phyloP scores from a whole-genome alignment of 1,284 basidiomycete genomes.

The Trichosporon asahii region DNA sequence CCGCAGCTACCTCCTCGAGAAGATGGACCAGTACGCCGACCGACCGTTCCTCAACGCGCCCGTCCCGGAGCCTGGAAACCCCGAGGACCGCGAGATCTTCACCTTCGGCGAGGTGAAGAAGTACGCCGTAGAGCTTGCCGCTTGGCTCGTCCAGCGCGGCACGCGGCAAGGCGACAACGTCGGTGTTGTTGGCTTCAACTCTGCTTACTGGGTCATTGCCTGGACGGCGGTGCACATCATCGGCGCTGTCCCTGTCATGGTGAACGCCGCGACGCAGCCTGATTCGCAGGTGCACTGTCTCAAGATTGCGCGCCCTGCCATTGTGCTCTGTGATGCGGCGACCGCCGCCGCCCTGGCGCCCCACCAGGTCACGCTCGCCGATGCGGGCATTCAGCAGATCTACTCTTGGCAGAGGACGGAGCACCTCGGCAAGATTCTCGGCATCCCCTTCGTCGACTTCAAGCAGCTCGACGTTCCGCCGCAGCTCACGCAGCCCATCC shows the following conservation, averaged over 20 bases:
- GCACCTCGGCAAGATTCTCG: conserved; percentile 14
- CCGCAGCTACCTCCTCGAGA: conserved; percentile 33
- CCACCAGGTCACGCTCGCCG: not conserved
- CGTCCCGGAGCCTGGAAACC: conserved; percentile 1
- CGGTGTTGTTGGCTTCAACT: conserved; percentile 42
- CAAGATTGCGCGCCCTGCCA: conserved; percentile 28
- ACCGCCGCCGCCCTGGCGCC: conserved; percentile 13
- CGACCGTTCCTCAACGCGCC: conserved; percentile 41
- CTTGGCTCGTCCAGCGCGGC: conserved; percentile 37
- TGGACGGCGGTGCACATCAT: conserved; percentile 43
- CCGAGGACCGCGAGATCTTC: conserved; percentile 22
- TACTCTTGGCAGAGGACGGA: conserved; percentile 18
- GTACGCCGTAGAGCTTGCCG: conserved; percentile 28
- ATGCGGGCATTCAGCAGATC: not conserved
- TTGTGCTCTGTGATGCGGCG: conserved; percentile 39
- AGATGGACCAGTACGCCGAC: conserved; percentile 26
- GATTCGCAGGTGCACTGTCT: conserved; percentile 26
- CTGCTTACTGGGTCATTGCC: conserved; percentile 32
- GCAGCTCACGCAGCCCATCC: not conserved
- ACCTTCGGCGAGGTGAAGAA: conserved; percentile 34
- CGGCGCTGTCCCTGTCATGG: conserved; percentile 40
- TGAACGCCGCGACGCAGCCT: conserved; percentile 37
- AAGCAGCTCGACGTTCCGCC: conserved; percentile 1
- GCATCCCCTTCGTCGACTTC: not conserved
- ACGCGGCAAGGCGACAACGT: conserved; percentile 33